These are phyloP conservation scores for Mycena sp. DNA, from an alignment of 1,284 basidiomycete species.

Conservation along the genomic window DNA sequence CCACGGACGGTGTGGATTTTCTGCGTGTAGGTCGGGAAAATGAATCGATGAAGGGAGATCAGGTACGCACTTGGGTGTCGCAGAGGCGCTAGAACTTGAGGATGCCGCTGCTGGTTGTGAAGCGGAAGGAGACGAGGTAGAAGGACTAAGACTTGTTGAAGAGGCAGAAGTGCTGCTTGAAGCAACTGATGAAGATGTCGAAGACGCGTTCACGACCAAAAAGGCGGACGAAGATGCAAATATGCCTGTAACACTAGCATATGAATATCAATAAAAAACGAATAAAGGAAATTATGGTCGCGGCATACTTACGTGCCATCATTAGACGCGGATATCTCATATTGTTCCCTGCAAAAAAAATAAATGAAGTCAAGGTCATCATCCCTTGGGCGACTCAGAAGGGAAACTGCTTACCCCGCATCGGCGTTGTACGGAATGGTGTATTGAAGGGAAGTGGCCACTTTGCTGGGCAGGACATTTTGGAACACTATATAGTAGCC, in stretches of 20 bases:
- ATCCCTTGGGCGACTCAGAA: background rate
- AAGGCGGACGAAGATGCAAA: background rate
- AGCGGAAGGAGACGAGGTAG: background rate
- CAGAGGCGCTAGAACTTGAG: background rate
- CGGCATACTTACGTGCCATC: too few relatives aligned
- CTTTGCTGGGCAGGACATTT: background rate
- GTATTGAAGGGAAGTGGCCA: background rate
- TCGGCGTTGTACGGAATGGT: background rate
- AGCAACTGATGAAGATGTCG: background rate
- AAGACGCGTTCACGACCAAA: background rate
- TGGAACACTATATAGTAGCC: background rate
- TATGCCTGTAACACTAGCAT: background rate
- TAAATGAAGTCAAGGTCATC: background rate
- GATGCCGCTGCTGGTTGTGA: background rate
- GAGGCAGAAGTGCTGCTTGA: background rate
- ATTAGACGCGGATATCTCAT: background rate
- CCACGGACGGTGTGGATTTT: slow-evolving; percentile 13
- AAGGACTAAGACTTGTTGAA: background rate
- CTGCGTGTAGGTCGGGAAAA: background rate
- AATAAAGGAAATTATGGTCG: too few relatives aligned
- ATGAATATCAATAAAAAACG: too few relatives aligned
- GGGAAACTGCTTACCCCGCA: background rate
- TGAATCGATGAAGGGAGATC: background rate
- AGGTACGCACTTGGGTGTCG: background rate
- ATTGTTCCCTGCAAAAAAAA: slow-evolving; percentile 2